Conservation (phyloP, 768 basidiomycete genomes). For the Amanita polypyramis region DNA sequence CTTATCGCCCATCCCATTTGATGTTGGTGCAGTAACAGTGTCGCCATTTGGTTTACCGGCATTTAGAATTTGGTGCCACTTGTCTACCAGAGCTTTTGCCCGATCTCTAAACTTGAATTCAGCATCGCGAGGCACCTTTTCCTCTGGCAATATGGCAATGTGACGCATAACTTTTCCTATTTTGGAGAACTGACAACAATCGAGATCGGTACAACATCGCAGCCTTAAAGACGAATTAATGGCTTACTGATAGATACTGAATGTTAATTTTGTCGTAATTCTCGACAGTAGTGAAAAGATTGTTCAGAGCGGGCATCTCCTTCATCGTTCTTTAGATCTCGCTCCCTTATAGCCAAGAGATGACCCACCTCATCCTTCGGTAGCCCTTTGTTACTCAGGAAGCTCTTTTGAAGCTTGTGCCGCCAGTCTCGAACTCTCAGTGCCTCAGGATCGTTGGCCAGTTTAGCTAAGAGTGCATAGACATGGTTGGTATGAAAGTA, state of each 20-base stretch:
- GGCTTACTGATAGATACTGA: conserved; percentile 46
- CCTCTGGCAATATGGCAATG: conserved; percentile 46
- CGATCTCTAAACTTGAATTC: conserved; percentile 61
- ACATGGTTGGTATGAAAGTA: neutral
- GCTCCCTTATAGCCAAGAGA: conserved; percentile 6
- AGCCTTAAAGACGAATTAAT: neutral
- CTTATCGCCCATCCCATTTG: conserved; percentile 2
- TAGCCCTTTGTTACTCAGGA: conserved; percentile 53
- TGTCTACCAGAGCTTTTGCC: conserved; percentile 57
- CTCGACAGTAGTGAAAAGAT: conserved; percentile 69
- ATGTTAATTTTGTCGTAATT: conserved; percentile 69
- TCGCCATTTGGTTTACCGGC: conserved; percentile 20
- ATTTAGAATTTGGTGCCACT: conserved; percentile 52
- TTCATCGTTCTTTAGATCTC: conserved; percentile 17
- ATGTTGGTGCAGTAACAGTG: conserved; percentile 1
- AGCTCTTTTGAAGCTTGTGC: conserved; percentile 83
- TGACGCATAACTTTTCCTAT: conserved; percentile 87
- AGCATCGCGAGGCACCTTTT: conserved; percentile 53
- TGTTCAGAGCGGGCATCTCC: conserved; percentile 71
- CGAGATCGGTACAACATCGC: neutral
- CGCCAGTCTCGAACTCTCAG: conserved; percentile 80
- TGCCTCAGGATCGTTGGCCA: conserved; percentile 59
- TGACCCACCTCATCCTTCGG: conserved; percentile 56
- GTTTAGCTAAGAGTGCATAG: conserved; percentile 24
- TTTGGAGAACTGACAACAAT: conserved; percentile 55